These are phyloP conservation scores for Geotrichum ghanense DNA, from an alignment of 805 yeast genomes.

Conservation along the genomic window DNA sequence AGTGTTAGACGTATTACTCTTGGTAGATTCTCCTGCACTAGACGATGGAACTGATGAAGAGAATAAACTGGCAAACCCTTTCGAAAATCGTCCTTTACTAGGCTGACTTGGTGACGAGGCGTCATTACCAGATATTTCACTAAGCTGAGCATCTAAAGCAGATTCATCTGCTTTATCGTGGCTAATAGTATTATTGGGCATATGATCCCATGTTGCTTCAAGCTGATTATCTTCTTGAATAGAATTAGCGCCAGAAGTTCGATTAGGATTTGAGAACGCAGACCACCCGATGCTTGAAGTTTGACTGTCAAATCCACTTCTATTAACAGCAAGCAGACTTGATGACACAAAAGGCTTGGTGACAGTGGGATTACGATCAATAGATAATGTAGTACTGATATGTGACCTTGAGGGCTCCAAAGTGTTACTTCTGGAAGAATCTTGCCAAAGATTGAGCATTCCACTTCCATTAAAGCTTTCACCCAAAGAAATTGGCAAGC, in stretches of 20 bases:
- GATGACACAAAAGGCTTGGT: not conserved
- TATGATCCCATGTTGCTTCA: constrained; percentile 1
- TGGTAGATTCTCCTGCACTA: not conserved
- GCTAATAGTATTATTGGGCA: not conserved
- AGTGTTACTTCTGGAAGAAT: not conserved
- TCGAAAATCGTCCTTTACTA: constrained; percentile 10
- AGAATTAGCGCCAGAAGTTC: not conserved
- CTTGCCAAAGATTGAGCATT: not conserved
- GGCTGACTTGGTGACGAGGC: not conserved
- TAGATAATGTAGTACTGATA: not conserved
- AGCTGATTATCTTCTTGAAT: not conserved
- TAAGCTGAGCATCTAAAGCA: not conserved
- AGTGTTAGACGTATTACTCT: not conserved
- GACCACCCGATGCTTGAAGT: not conserved
- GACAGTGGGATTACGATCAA: not conserved
- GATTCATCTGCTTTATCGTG: not conserved
- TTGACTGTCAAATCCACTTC: constrained; percentile 1
- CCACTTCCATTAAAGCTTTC: constrained; percentile 1
- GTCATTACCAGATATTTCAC: not conserved
- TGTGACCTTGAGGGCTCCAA: not conserved
- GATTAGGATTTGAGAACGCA: not conserved
- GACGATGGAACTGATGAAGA: constrained; percentile 3
- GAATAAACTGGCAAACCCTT: constrained; percentile 13
- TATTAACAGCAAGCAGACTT: not conserved
- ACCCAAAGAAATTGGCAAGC: not conserved